Percentiles rank a stretch among this genome's conserved stretches.
These are phyloP conservation scores for Corynespora cassiicola DNA, from an alignment of 2,329 filamentous ascomycete species.

Conservation along the genomic window DNA sequence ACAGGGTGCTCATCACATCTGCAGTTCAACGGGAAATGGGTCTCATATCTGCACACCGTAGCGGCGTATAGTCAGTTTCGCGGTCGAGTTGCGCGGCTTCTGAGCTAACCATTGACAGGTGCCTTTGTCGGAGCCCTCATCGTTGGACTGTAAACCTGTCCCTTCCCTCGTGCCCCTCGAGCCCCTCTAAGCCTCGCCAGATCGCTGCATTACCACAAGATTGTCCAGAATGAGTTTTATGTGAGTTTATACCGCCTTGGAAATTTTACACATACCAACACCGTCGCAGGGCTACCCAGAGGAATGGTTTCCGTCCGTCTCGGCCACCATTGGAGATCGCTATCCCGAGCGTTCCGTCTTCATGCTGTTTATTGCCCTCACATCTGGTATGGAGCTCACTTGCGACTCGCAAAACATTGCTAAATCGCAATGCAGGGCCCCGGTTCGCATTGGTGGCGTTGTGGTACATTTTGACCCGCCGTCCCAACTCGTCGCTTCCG, in stretches of 20 bases:
- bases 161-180: conserved; percentile 12
- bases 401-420: conserved; percentile 2
- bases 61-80: conserved; percentile 78
- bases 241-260: conserved; percentile 38
- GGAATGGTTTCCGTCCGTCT: conserved; percentile 97
- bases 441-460: conserved; percentile 89
- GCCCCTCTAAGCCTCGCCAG: conserved; percentile 46
- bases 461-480: conserved; percentile 88
- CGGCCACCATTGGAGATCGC: conserved; percentile 94
- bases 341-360: conserved; percentile 98
- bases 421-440: conserved; percentile 66
- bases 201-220: conserved; percentile 90
- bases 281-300: conserved; percentile 64
- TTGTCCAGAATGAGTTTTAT: conserved; percentile 96
- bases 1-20: conserved; percentile 33
- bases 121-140: conserved; percentile 88
- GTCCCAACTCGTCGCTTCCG: conserved; percentile 76
- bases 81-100: not conserved
- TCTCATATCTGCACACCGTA: conserved; percentile 85
- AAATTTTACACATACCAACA: conserved; percentile 15
- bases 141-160: conserved; percentile 64
- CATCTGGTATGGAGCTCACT: conserved; percentile 69
- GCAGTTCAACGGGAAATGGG: conserved; percentile 83
- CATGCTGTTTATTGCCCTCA: conserved; percentile 96
- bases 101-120: conserved; percentile 53